Base-by-base conservation (phyloP, 2,329 filamentous ascomycete genomes). In the Fusarium nodosum region DNA sequence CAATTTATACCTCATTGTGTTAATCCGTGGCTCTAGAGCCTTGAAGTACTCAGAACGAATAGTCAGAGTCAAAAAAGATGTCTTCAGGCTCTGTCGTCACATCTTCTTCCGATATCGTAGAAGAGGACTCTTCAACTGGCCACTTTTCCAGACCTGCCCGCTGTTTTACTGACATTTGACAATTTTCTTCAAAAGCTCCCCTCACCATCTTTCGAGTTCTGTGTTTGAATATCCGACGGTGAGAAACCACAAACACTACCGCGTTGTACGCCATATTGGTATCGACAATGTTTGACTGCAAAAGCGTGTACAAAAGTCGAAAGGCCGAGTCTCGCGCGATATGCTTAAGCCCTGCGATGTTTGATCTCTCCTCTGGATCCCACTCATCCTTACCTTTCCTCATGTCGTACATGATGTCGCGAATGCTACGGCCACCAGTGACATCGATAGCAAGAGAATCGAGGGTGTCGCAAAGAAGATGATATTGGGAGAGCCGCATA, bases 371-470 rank as follows among this genome's bases (percentile, higher is more conserved):
- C 6, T n/a, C 28, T 24, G 46, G 28, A 24, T 48, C 46, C 20
- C 28, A 33, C 1, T 33, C 30, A 7, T 48, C 46, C 46, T 48
- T 48, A 13, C 46, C 9, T 33, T 18, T 48, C 28, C 20, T 48
- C 46, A 48, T 36, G 31, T 48, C 46, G 30, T 48, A 11, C 30
- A 48, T 26, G n/a, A 48, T 18, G 9, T 36, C 46, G n/a, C 46
- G 46, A 34, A 48, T 4, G 5, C 31, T 48, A 13, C 31, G 46
- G 8, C 46, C 46, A n/a, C 31, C 20, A 24, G 46, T 48, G 11
- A 48, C 31, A 24, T 48, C 31, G 26, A 34, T 48, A 34, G 46
- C 30, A 33, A 48, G 46, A 34, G 46, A 48, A 48, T 48, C 30
- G 30, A 48, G 46, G 15, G 46, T 18, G 20, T 48, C 46, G 20